Conservation (phyloP, 495 filamentous ascomycete genomes). For the Aspergillus baeticus region DNA sequence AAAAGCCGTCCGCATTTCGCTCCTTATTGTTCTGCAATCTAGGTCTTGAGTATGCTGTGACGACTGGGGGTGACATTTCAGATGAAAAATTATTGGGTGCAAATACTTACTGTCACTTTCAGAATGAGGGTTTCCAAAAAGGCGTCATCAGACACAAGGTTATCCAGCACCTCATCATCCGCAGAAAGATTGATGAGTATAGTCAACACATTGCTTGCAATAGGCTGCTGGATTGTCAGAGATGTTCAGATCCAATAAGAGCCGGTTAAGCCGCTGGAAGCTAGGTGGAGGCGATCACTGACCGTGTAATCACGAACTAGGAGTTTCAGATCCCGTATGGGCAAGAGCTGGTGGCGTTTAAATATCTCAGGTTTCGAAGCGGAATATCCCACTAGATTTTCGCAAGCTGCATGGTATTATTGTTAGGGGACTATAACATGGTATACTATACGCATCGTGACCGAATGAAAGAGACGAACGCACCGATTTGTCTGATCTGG, state of each 20-base stretch:
- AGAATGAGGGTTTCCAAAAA: slow-evolving; percentile 73
- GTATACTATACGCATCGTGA: neutral
- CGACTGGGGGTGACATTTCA: neutral
- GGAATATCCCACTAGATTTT: slow-evolving; percentile 85
- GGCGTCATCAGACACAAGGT: slow-evolving; percentile 72
- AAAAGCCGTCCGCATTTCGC: slow-evolving; percentile 76
- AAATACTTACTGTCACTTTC: slow-evolving; percentile 70
- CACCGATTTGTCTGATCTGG: slow-evolving; percentile 75
- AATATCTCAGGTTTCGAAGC: slow-evolving; percentile 74
- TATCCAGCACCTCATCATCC: slow-evolving; percentile 69
- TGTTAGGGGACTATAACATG: neutral
- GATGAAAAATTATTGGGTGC: neutral
- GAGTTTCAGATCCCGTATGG: slow-evolving; percentile 87
- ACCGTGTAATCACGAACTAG: slow-evolving; percentile 78
- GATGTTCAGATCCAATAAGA: neutral
- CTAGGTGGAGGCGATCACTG: slow-evolving; percentile 26
- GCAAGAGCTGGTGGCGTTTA: slow-evolving; percentile 74
- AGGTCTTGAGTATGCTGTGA: neutral
- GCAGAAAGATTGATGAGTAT: slow-evolving; percentile 90
- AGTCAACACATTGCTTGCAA: slow-evolving; percentile 87
- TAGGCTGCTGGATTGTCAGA: slow-evolving; percentile 53
- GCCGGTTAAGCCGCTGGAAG: neutral
- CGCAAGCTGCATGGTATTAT: slow-evolving; percentile 55
- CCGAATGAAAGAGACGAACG: neutral
- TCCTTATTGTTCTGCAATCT: slow-evolving; percentile 54